Evolutionary conservation across 2,329 filamentous ascomycete genomes (phyloP).

Genomic region (Scedosporium apiospermum): DNA sequence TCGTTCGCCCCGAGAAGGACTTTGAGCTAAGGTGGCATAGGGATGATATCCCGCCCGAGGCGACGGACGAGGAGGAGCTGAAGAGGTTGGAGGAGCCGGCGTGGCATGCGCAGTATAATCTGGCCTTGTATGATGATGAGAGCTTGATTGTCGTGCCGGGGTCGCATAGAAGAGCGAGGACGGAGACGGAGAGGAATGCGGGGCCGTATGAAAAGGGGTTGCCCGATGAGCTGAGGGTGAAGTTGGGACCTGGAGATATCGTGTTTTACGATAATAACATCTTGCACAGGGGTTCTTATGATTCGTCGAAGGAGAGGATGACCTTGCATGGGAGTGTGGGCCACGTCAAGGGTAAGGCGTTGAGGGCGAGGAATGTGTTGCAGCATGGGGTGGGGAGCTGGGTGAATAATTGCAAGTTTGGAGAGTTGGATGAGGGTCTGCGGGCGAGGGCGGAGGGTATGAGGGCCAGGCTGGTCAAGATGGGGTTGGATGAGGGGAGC

Average conservation of each 20-base stretch:
- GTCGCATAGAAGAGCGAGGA: constrained; percentile 63
- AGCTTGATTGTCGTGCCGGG: constrained; percentile 70
- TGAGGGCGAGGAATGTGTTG: constrained; percentile 61
- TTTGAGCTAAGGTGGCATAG: constrained; percentile 79
- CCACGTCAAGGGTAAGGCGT: constrained; percentile 40
- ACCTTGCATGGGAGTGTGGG: constrained; percentile 68
- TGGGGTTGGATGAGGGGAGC: constrained; percentile 47
- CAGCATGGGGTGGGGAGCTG: constrained; percentile 65
- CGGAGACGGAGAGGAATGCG: constrained; percentile 57
- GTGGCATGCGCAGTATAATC: constrained; percentile 79
- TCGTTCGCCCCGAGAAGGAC: constrained; percentile 60
- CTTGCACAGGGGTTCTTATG: constrained; percentile 62
- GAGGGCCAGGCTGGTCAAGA: constrained; percentile 49
- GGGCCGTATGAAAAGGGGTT: constrained; percentile 53
- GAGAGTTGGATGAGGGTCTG: constrained; percentile 29
- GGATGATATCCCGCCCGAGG: constrained; percentile 67
- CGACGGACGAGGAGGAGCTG: constrained; percentile 57
- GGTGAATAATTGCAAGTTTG: constrained; percentile 51
- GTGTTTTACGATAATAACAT: constrained; percentile 92
- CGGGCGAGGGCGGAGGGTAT: constrained; percentile 50
- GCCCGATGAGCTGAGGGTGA: constrained; percentile 55
- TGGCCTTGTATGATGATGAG: constrained; percentile 67
- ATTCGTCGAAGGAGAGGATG: constrained; percentile 48
- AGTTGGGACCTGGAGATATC: constrained; percentile 63
- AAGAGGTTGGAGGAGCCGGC: constrained; percentile 49